A percentile compares a stretch with the other conserved stretches of the same genome.
These are phyloP conservation scores for Aspergillus heteromorphus DNA, from an alignment of 495 filamentous ascomycete genomes.

Conservation along the genomic window DNA sequence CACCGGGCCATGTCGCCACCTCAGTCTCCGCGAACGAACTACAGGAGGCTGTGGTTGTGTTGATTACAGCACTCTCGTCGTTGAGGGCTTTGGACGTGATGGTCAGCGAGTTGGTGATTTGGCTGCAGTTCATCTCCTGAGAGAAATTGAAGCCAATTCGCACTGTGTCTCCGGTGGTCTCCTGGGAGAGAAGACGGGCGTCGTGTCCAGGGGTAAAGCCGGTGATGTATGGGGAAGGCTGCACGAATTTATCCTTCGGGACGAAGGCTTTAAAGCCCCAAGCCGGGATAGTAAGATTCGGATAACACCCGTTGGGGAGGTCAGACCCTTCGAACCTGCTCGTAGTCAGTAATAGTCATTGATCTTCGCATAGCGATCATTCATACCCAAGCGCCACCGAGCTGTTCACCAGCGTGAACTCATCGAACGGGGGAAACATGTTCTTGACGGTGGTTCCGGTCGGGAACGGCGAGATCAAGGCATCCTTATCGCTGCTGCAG, in stretches of 20 bases:
- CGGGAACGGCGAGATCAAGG: slow-evolving; percentile 54
- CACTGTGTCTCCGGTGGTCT: slow-evolving; percentile 31
- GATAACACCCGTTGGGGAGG: neutral
- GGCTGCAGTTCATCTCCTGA: slow-evolving; percentile 54
- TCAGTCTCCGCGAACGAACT: slow-evolving; percentile 23
- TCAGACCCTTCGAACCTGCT: neutral
- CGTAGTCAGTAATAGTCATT: slow-evolving; percentile 32
- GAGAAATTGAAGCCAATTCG: slow-evolving; percentile 53
- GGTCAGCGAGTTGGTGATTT: slow-evolving; percentile 48
- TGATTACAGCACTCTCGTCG: slow-evolving; percentile 23
- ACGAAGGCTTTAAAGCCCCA: neutral
- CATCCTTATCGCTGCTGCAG: slow-evolving; percentile 45
- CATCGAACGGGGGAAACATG: slow-evolving; percentile 57
- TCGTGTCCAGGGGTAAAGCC: slow-evolving; percentile 59
- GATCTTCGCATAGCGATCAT: slow-evolving; percentile 1
- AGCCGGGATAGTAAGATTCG: neutral
- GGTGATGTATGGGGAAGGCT: slow-evolving; percentile 1
- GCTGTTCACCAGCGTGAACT: slow-evolving; percentile 37
- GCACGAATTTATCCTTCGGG: slow-evolving; percentile 1
- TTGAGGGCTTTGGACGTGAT: slow-evolving; percentile 25
- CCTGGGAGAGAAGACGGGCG: slow-evolving; percentile 45
- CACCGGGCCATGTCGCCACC: slow-evolving; percentile 19
- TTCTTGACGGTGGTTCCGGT: slow-evolving; percentile 54
- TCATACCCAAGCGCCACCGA: slow-evolving; percentile 26
- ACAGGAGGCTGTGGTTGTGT: slow-evolving; percentile 37